phyloP scores from a whole-genome alignment of 129 eudicot species.

The Pulicaria dysenterica region DNA sequence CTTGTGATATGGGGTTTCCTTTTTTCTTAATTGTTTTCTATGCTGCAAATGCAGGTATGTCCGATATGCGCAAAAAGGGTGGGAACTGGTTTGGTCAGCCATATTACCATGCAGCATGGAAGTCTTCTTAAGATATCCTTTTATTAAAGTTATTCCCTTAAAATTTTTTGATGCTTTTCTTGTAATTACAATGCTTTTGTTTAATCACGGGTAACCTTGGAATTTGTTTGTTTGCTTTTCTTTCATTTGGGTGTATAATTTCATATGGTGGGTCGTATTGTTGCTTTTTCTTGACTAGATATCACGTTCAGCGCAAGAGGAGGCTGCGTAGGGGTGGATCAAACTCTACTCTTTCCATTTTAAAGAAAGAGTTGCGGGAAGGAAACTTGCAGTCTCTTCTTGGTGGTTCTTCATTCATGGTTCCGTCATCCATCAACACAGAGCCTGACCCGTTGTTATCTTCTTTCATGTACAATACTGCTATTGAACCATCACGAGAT shows the following conservation, averaged over 20 bases:
- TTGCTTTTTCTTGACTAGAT: conserved; percentile 53
- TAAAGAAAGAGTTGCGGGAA: conserved; percentile 72
- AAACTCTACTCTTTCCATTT: conserved; percentile 47
- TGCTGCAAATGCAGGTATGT: conserved; percentile 57
- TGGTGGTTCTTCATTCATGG: conserved; percentile 53
- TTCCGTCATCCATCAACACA: conserved; percentile 38
- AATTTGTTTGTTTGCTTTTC: background rate
- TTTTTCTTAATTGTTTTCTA: background rate
- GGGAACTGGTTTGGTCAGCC: conserved; percentile 73
- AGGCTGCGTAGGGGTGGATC: conserved; percentile 62
- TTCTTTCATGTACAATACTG: conserved; percentile 59
- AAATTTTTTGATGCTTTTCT: conserved; percentile 5
- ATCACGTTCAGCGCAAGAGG: conserved; percentile 81
- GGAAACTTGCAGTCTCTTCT: conserved; percentile 68
- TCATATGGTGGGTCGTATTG: background rate
- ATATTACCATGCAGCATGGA: conserved; percentile 80
- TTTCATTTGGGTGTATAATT: background rate
- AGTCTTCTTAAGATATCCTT: conserved; percentile 90
- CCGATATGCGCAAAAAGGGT: conserved; percentile 76
- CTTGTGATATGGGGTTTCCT: background rate
- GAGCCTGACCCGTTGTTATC: conserved; percentile 74
- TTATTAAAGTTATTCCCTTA: background rate
- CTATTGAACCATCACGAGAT: conserved; percentile 39
- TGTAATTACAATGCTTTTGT: background rate
- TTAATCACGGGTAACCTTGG: background rate